Evolutionary conservation across 257 asterid genomes (phyloP), one percentile per base, ranked within the genome.

Genomic region (Verbena officinalis): DNA sequence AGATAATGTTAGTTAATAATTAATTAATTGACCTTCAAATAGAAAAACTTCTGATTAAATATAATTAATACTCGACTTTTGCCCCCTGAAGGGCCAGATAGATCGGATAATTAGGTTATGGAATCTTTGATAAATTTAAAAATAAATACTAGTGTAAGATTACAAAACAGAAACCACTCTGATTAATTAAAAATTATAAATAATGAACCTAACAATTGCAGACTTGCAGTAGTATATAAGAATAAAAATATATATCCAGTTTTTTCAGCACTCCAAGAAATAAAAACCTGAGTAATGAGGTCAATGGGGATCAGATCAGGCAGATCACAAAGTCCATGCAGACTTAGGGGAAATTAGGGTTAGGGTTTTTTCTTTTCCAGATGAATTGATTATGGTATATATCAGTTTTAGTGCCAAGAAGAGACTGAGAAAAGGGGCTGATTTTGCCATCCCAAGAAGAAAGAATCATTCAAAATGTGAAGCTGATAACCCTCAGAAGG

Each of bases 401-500:
- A 8, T 2, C 9, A 24, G 15, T 10, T 40, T 71, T 73, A 92
- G 77, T 62, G 90, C 99, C 99, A 94, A 27, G 98, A 86, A 13
- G 99, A 94, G 24, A 94, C 95, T 1, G 99, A 86, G 72, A 86
- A 94, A 51, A 94, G 96, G 9, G 89, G 95, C 38, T 88, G 95
- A 77, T 86, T 88, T 81, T 94, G 96, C 99, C 99, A 94, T 58
- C 99, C 98, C 64, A 94, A 74, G 81, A 84, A 94, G 83, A 87
- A 83, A 12, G 88, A 86, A 73, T 83, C 79, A 36, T 75, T 78
- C 10, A 76, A 63, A 24, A 84, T 61, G 12, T 80, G 90, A 1
- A 94, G 97, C 65, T 86, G 95, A 59, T 90, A 94, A 0, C 99
- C 99, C 23, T 94, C 98, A 0, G 96, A 94, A 31, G 99, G 99